Percentiles rank a stretch among this genome's conserved stretches.
These are phyloP conservation scores for Solanum sitiens DNA, from an alignment of 257 asterid genomes.

Conservation along the genomic window DNA sequence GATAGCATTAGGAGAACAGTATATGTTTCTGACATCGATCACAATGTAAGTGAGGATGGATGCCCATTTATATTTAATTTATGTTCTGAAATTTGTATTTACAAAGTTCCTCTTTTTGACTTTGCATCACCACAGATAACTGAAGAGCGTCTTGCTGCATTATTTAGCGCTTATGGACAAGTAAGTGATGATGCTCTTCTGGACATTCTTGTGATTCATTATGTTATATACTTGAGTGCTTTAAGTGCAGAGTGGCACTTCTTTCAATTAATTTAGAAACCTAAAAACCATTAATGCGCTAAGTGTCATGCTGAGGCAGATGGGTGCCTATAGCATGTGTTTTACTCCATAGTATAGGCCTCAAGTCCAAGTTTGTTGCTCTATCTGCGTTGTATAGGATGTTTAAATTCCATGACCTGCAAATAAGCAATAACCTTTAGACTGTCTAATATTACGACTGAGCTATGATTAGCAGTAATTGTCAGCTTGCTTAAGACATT, in stretches of 20 bases:
- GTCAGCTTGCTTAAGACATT: neutral
- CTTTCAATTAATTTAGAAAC: neutral
- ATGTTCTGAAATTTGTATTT: conserved; percentile 5
- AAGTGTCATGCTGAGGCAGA: neutral
- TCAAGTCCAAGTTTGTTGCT: neutral
- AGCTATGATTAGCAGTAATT: neutral
- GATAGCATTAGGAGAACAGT: conserved; percentile 85
- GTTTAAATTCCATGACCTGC: neutral
- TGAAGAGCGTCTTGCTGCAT: conserved; percentile 85
- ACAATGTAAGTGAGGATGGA: conserved; percentile 38
- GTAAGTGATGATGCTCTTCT: conserved; percentile 32
- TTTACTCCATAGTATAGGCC: neutral
- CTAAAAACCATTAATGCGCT: neutral
- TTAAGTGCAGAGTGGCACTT: neutral
- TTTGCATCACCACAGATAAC: conserved; percentile 40
- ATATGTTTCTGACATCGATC: conserved; percentile 83
- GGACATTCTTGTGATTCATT: neutral
- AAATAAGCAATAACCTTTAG: neutral
- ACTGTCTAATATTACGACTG: neutral
- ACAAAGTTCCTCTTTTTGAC: conserved; percentile 9
- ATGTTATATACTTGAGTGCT: neutral
- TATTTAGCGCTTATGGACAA: conserved; percentile 76
- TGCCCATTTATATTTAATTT: neutral
- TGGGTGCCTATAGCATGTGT: neutral
- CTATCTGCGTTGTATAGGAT: neutral